Percentiles rank a stretch among this genome's conserved stretches.
Evolutionary conservation across 805 yeast species (phyloP).

Genomic region (Metschnikowia drakensbergensis): DNA sequence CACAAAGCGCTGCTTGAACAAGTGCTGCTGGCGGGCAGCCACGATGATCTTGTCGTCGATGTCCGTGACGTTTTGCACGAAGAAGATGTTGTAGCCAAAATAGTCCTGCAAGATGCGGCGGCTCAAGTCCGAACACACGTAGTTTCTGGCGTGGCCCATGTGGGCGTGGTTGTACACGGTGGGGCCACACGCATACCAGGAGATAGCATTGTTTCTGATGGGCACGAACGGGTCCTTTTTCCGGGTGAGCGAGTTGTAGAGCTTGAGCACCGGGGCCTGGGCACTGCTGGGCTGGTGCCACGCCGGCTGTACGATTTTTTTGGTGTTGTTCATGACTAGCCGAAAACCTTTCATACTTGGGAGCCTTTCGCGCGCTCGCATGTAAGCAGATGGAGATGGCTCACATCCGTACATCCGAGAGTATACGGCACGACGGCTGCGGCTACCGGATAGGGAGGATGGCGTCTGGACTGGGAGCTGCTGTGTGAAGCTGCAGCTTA

Average conservation of each 20-base stretch:
- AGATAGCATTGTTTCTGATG: conserved; percentile 54
- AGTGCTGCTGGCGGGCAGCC: conserved; percentile 85
- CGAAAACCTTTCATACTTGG: conserved; percentile 7
- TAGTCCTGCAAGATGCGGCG: conserved; percentile 86
- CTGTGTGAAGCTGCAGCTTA: no score
- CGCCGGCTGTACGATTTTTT: conserved; percentile 35
- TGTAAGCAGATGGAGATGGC: no score
- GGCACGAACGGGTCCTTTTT: conserved; percentile 79
- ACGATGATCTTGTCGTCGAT: conserved; percentile 95
- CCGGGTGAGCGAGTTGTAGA: conserved; percentile 83
- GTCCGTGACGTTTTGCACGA: conserved; percentile 97
- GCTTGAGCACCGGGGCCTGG: conserved; percentile 41
- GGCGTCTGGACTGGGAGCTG: no score
- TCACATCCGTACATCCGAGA: no score
- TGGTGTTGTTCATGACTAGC: conserved; percentile 23
- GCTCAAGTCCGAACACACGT: conserved; percentile 90
- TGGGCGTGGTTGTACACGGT: conserved; percentile 95
- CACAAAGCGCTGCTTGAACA: conserved; percentile 59
- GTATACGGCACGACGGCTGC: no score
- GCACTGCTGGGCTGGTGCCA: conserved; percentile 26
- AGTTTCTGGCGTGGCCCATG: conserved; percentile 98
- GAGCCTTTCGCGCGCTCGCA: background rate
- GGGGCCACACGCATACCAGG: conserved; percentile 99
- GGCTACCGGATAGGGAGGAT: no score
- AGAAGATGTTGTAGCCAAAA: conserved; percentile 82